Evolutionary conservation across 2,329 filamentous ascomycete genomes (phyloP).

Genomic region (Epichloe bromicola): DNA sequence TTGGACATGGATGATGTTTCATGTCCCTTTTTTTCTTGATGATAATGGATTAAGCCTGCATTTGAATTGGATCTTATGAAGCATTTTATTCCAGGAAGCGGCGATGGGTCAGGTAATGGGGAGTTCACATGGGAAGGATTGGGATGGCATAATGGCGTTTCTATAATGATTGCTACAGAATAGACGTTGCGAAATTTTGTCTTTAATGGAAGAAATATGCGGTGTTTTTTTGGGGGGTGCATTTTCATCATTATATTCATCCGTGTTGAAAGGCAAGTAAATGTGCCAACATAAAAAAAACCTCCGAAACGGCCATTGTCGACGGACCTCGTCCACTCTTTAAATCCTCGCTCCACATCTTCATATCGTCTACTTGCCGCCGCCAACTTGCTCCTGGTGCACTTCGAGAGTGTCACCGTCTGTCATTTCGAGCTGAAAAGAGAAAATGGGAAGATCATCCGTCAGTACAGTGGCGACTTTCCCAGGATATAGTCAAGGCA

Average conservation of each 20-base stretch:
- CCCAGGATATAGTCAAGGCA: not conserved
- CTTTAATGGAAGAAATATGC: not conserved
- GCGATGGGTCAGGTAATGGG: not conserved
- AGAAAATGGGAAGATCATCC: not conserved
- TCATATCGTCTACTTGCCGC: conserved; percentile 23
- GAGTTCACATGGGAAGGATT: not conserved
- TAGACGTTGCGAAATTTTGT: not conserved
- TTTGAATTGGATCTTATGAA: conserved; percentile 1
- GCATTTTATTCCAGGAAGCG: not conserved
- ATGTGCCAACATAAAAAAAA: not conserved
- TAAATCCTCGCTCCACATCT: no score
- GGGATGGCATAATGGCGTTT: not conserved
- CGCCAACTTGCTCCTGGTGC: conserved; percentile 95
- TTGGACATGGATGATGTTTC: not conserved
- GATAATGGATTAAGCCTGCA: not conserved
- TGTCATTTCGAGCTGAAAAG: conserved; percentile 74
- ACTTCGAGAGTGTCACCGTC: conserved; percentile 95
- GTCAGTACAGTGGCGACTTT: not conserved
- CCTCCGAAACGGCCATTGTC: not conserved
- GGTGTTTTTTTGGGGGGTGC: not conserved
- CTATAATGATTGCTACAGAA: not conserved
- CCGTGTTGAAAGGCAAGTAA: not conserved
- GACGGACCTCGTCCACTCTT: not conserved
- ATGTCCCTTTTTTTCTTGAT: not conserved
- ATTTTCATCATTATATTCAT: not conserved